These are phyloP conservation scores for Amborella trichopoda DNA, from an alignment of 164 flowering plant genomes.

Conservation along the genomic window DNA sequence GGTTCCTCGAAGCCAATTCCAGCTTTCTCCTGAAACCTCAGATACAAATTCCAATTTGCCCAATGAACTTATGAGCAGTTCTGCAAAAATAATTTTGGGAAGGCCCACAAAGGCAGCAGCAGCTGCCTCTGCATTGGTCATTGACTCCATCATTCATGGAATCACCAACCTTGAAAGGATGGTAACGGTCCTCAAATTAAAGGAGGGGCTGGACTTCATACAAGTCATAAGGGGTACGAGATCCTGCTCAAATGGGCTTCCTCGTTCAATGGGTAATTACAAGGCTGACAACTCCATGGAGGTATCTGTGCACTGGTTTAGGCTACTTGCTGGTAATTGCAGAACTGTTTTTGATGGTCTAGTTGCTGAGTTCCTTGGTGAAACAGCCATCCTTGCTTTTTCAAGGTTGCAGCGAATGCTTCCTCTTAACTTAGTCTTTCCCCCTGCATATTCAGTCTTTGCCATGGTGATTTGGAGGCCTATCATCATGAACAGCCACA, in stretches of 20 bases:
- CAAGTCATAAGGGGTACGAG: constrained; percentile 58
- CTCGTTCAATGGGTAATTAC: constrained; percentile 43
- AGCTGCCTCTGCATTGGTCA: constrained; percentile 77
- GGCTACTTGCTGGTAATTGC: constrained; percentile 89
- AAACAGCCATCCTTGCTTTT: constrained; percentile 62
- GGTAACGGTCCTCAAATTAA: constrained; percentile 67
- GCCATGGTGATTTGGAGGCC: constrained; percentile 78
- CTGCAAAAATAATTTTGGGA: constrained; percentile 34
- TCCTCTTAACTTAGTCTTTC: constrained; percentile 65
- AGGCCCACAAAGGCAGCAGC: constrained; percentile 56
- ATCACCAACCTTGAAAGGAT: constrained; percentile 79
- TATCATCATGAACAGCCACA: constrained; percentile 31
- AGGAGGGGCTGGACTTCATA: constrained; percentile 74
- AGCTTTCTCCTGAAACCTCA: constrained; percentile 53
- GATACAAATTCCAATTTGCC: constrained; percentile 45
- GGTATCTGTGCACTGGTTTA: constrained; percentile 80
- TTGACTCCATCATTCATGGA: constrained; percentile 79
- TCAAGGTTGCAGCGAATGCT: constrained; percentile 87
- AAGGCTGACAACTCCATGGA: constrained; percentile 64
- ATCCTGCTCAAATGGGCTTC: constrained; percentile 70
- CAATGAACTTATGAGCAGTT: constrained; percentile 34
- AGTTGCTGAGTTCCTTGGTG: constrained; percentile 77
- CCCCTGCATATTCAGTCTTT: constrained; percentile 88
- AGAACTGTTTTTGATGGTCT: constrained; percentile 76
- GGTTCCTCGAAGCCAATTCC: constrained; percentile 60